A percentile compares a stretch with the other conserved stretches of the same genome.
Evolutionary conservation across 106 monocot species (phyloP).

Genomic region (Posidonia australis): DNA sequence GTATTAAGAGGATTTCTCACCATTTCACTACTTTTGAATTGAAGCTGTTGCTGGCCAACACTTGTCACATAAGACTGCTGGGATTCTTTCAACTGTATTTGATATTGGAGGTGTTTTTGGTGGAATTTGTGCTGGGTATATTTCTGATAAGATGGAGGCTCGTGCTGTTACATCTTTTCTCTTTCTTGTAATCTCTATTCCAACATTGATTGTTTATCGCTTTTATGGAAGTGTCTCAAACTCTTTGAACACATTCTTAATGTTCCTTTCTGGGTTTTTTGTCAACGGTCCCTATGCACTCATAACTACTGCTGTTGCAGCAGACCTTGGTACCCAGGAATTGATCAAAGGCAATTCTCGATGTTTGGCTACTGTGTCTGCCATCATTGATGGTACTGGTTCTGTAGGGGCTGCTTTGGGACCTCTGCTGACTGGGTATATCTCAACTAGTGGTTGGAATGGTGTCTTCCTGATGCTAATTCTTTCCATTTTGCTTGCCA

Average conservation of each 20-base stretch:
- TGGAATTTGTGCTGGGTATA: conserved; percentile 76
- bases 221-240: conserved; percentile 49
- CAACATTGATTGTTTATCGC: conserved; percentile 55
- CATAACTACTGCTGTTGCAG: conserved; percentile 85
- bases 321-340: conserved; percentile 81
- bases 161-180: conserved; percentile 62
- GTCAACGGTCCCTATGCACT: conserved; percentile 92
- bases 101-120: conserved; percentile 87
- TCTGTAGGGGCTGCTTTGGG: conserved; percentile 88
- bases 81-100: conserved; percentile 81
- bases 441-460: conserved; percentile 79
- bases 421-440: conserved; percentile 84
- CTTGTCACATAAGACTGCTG: conserved; percentile 62
- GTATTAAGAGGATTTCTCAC: neutral
- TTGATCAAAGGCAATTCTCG: conserved; percentile 49
- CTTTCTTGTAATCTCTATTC: conserved; percentile 72
- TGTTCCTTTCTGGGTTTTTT: conserved; percentile 85
- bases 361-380: conserved; percentile 86
- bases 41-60: conserved; percentile 72
- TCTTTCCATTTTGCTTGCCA: conserved; percentile 51
- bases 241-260: conserved; percentile 45
- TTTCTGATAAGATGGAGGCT: conserved; percentile 63
- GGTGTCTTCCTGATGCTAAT: conserved; percentile 83
- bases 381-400: conserved; percentile 95
- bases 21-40: conserved; percentile 5